Evolutionary conservation across 2,329 filamentous ascomycete genomes (phyloP).

Genomic region (Sporothrix mexicana): DNA sequence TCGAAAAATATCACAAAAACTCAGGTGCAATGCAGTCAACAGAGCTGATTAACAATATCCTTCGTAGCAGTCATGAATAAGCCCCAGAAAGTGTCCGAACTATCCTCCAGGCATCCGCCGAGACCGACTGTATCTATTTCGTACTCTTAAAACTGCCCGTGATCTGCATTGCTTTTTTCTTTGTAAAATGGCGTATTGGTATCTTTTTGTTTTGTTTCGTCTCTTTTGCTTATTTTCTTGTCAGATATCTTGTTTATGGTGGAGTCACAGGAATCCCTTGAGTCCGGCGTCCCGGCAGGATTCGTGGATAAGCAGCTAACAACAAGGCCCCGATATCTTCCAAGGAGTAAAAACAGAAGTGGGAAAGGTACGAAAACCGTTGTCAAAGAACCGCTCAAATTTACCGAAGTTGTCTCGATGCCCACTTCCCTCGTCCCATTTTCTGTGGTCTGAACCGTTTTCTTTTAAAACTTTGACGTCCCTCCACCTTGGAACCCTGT

Average conservation of each 20-base stretch:
- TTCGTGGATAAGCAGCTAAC: too few species aligned
- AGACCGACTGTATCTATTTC: neutral
- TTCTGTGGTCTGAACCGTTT: neutral
- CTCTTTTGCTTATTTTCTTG: neutral
- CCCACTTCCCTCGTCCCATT: slow-evolving; percentile 11
- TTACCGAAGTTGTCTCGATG: slow-evolving; percentile 5
- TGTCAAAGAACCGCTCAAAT: neutral
- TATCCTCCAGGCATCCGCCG: neutral
- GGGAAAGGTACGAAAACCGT: neutral
- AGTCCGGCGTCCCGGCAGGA: slow-evolving; percentile 8
- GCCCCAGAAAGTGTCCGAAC: neutral
- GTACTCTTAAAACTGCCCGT: neutral
- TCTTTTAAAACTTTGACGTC: neutral
- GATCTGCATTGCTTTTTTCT: neutral
- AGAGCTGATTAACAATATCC: too few species aligned
- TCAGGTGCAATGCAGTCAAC: neutral
- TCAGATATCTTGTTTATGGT: slow-evolving; percentile 1
- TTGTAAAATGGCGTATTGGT: slow-evolving; percentile 1
- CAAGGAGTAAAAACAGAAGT: neutral
- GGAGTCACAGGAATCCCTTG: neutral
- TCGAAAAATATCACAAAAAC: neutral
- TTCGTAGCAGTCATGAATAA: too few species aligned
- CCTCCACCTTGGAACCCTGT: neutral
- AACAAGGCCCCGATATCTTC: too few species aligned
- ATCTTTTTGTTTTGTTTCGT: neutral